These are phyloP conservation scores for Carnegiea gigantea DNA, from an alignment of 179 eudicot genomes.

Conservation along the genomic window DNA sequence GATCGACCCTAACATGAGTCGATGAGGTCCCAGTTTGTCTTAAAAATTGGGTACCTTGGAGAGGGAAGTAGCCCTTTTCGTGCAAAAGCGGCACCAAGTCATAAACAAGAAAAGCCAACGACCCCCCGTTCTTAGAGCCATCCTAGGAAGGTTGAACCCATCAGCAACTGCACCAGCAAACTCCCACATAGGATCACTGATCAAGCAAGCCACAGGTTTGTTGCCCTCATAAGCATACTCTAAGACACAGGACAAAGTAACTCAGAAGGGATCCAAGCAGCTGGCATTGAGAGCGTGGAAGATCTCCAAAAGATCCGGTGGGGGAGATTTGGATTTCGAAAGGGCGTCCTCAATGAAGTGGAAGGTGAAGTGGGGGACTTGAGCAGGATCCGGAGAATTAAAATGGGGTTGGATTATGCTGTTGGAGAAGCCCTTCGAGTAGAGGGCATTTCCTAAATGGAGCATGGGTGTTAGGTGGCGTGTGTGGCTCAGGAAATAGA, in stretches of 20 bases:
- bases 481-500: too few relatives aligned
- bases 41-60: constrained; percentile 22
- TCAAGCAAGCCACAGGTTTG: neutral
- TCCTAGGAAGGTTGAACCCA: constrained; percentile 13
- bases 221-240: too few relatives aligned
- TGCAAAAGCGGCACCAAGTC: constrained; percentile 22
- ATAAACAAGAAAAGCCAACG: constrained; percentile 11
- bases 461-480: constrained; percentile 33
- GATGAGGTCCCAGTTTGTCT: neutral
- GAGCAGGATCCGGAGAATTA: constrained; percentile 19
- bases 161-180: neutral
- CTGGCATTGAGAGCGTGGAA: too few relatives aligned
- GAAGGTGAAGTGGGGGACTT: constrained; percentile 20
- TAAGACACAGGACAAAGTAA: too few relatives aligned
- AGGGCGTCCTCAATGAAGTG: constrained; percentile 20
- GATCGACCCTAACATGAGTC: too few relatives aligned
- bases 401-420: constrained; percentile 23
- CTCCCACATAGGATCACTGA: neutral
- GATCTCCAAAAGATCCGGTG: neutral
- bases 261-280: neutral
- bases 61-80: constrained; percentile 31
- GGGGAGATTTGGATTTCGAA: neutral
- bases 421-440: constrained; percentile 33
- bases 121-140: neutral
- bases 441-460: constrained; percentile 26